Evolutionary conservation across 805 yeast genomes (phyloP), one percentile per base, ranked within the genome.

Genomic region (Hagleromyces aurorensis): DNA sequence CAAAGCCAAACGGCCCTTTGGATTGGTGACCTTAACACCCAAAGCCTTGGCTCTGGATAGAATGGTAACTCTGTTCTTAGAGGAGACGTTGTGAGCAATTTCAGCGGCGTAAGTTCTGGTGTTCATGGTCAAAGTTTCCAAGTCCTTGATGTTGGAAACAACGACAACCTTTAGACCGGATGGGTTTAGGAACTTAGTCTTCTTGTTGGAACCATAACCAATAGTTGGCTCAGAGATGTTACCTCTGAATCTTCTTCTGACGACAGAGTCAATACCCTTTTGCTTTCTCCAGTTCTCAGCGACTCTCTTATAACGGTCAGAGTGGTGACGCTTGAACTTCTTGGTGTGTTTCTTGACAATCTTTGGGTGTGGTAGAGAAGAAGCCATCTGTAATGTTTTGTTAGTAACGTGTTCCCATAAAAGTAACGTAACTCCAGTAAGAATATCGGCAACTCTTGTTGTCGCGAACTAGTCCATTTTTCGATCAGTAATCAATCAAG

Each of bases 201-300:
- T 86, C 76, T 85, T 91, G 95, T 91, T 86, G 58, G 97, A 86
- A 72, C 98, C 96, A 78, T 84, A 91, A 78, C 99, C 99, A 61
- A 91, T 87, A 76, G 82, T 87, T 77, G 99, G 99, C 78, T 89
- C 94, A 60, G 87, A 75, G 65, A 91, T 84, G 72, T 89, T 81
- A 65, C 98, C 98, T 80, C 96, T 85, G 94, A 91, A 91, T 78
- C 91, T 81, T 78, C 98, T 89, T 78, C 99, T 91, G 67, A 93
- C 96, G 74, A 85, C 78, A 56, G 97, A 87, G 78, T 91, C 99
- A 67, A 91, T 91, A 91, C 99, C 99, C 84, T 91, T 91, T 75
- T 93, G 99, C 76, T 91, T 89, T 85, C 99, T 91, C 98, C 98
- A 93, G 79, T 78, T 80, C 73, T 85, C 96, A 62, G 84, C 72